Evolutionary conservation across 176 grass and related monocot species (phyloP).

Genomic region (Triticum aestivum): IWGSC_CS_RefSeq_v2.1 NC_057812.1:160764294-160764793

Average conservation of each 20-base stretch:
- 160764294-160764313: background rate
- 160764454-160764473: background rate
- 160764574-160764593: background rate
- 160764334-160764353: background rate
- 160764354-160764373: background rate
- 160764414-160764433: background rate
- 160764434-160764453: background rate
- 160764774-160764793: slow-evolving; percentile 17
- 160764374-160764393: background rate
- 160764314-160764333: background rate
- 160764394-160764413: background rate
- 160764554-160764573: background rate
- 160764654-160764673: background rate
- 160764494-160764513: background rate
- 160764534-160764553: background rate
- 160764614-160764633: background rate
- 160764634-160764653: background rate
- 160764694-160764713: slow-evolving; percentile 36
- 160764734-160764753: slow-evolving; percentile 27
- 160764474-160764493: background rate
- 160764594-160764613: background rate
- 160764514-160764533: background rate
- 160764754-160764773: slow-evolving; percentile 69
- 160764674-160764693: slow-evolving; percentile 29
- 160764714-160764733: slow-evolving; percentile 15